Evolutionary conservation across 495 filamentous ascomycete genomes (phyloP).

Genomic region (Umbilicaria muhlenbergii): DNA sequence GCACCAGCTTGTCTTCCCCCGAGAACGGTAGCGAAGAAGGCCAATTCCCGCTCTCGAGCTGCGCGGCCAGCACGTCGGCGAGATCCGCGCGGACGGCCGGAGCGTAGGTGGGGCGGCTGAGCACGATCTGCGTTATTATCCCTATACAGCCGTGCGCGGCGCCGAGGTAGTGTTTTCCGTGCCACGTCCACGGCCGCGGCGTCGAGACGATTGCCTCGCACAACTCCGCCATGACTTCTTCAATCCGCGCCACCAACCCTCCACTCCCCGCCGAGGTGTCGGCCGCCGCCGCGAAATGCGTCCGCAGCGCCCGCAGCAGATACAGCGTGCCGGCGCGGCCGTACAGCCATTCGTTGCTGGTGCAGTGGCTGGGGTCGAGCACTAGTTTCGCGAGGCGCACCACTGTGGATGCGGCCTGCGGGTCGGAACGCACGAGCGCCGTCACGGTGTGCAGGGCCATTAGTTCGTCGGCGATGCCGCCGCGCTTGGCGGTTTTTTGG

Average conservation of each 20-base stretch:
- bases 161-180: slow-evolving; percentile 41
- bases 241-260: too few species aligned
- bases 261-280: too few species aligned
- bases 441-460: slow-evolving; percentile 32
- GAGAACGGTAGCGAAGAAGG: slow-evolving; percentile 11
- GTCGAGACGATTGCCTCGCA: slow-evolving; percentile 17
- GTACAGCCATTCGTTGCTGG: slow-evolving; percentile 39
- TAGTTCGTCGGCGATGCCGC: slow-evolving; percentile 40
- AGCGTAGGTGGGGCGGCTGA: slow-evolving; percentile 24
- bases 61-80: slow-evolving; percentile 25
- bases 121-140: slow-evolving; percentile 45
- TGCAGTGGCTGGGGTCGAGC: slow-evolving; percentile 21
- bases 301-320: slow-evolving; percentile 26
- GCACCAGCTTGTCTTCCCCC: slow-evolving; percentile 34
- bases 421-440: slow-evolving; percentile 31
- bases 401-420: slow-evolving; percentile 24
- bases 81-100: slow-evolving; percentile 27
- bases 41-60: slow-evolving; percentile 30
- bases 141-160: slow-evolving; percentile 46
- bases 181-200: slow-evolving; percentile 41
- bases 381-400: slow-evolving; percentile 26
- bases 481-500: slow-evolving; percentile 16
- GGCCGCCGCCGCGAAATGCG: too few species aligned
- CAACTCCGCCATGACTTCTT: slow-evolving; percentile 7
- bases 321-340: slow-evolving; percentile 47